Base-by-base conservation (phyloP, 257 asterid species). In the Scutellaria galericulata region DNA sequence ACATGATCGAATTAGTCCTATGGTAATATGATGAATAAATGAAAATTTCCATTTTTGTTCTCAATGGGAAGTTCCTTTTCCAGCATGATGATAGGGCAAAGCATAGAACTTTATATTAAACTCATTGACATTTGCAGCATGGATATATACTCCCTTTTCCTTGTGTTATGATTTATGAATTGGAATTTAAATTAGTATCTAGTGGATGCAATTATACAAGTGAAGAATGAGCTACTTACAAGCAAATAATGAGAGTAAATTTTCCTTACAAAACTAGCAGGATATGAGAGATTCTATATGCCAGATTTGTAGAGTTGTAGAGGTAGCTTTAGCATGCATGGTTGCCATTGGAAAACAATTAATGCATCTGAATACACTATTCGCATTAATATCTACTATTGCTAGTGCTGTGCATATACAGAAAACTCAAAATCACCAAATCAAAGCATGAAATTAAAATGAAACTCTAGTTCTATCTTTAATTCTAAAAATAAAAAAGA, bases 221-320 rank as follows among this genome's bases (percentile, higher is more conserved):
- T 88, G 90, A 90, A 82, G 84, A 76, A 77, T 64, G 93, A 87
- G 75, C 73, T 90, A 51, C 78, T 72, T 72, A 63, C 70, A 63
- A 56, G 54, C 66, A 90, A 18, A 90, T 80, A 81, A 78, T 68
- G 87, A 77, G 11, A 88, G 68, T 71, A 80, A 81, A 75, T 2
- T 24, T 24, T 24, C 27, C 27, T 24, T 18, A 18, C 18, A 18
- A 18, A 18, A 18, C 18, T 18, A 18, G 18, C 0, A 18, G 27
- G 27, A 24, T 24, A 24, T 24, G 27, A 24, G 27, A 24, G 27
- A 24, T 24, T 24, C 2, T 1, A 24, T 24, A 1, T 24, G 27
- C 27, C 27, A 24, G 27, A 24, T 24, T 24, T 24, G 27, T 24
- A 24, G 27, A 24, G 27, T 24, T 24, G 27, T 24, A 24, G 27